phyloP scores from a whole-genome alignment of 345 rosid genomes.

The Lepidium aucheri region DNA sequence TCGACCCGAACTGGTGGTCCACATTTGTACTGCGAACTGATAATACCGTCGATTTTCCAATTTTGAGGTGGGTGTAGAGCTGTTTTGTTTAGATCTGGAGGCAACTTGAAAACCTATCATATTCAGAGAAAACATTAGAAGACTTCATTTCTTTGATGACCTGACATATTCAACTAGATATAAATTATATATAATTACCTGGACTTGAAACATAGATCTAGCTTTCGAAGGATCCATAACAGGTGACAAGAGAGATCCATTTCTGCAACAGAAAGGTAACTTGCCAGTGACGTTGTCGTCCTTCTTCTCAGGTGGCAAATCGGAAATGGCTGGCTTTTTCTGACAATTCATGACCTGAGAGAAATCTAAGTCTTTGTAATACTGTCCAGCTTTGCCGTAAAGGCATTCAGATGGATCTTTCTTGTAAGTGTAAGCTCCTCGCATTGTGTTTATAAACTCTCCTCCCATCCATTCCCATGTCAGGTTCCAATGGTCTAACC shows the following conservation, averaged over 20 bases:
- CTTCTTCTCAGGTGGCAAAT: conserved; percentile 45
- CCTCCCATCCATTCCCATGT: conserved; percentile 95
- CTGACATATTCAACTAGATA: too few species aligned
- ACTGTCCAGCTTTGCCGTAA: conserved; percentile 56
- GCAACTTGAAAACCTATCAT: conserved; percentile 42
- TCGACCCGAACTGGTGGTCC: conserved; percentile 69
- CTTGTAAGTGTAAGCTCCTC: conserved; percentile 71
- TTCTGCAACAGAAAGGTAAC: conserved; percentile 70
- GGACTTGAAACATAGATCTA: conserved; percentile 61
- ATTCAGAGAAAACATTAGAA: background rate
- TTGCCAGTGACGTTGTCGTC: conserved; percentile 60
- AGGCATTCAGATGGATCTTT: conserved; percentile 50
- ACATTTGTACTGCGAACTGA: conserved; percentile 68
- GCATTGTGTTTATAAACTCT: conserved; percentile 72
- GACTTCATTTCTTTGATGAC: background rate
- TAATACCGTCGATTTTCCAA: conserved; percentile 59
- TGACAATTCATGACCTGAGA: conserved; percentile 60
- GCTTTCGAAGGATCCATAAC: conserved; percentile 54
- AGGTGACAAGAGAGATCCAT: conserved; percentile 62
- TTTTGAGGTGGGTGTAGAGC: conserved; percentile 63
- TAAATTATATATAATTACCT: conserved; percentile 26
- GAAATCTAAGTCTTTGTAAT: conserved; percentile 58
- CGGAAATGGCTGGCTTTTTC: conserved; percentile 57
- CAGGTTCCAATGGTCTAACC: conserved; percentile 86
- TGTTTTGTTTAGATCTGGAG: conserved; percentile 61